phyloP scores from a whole-genome alignment of 441 rosid species.

The Bruguiera hainesii region DNA sequence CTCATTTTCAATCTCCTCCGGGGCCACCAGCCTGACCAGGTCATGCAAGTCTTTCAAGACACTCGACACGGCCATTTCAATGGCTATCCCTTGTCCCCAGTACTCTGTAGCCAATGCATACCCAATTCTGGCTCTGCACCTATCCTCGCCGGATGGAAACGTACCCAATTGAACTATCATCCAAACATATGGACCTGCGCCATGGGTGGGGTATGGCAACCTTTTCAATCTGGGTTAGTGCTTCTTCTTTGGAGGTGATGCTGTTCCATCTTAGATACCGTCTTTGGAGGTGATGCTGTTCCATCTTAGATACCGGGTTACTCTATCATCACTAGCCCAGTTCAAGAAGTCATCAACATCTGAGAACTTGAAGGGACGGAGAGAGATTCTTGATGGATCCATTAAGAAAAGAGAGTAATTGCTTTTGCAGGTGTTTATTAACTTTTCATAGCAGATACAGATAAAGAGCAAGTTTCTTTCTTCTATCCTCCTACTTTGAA shows the following conservation, averaged over 20 bases:
- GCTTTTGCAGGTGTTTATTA: no score
- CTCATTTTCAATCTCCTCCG: slow-evolving; percentile 43
- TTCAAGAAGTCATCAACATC: slow-evolving; percentile 44
- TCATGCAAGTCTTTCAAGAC: slow-evolving; percentile 31
- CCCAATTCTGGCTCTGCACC: slow-evolving; percentile 31
- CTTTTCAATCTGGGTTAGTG: slow-evolving; percentile 22
- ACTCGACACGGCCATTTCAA: slow-evolving; percentile 29
- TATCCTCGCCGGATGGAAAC: slow-evolving; percentile 31
- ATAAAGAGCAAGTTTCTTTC: no score
- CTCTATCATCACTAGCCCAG: slow-evolving; percentile 37
- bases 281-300: slow-evolving; percentile 29
- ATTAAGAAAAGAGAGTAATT: slow-evolving; percentile 6
- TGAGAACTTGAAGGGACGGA: slow-evolving; percentile 39
- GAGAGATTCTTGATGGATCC: slow-evolving; percentile 40
- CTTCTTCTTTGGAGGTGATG: slow-evolving; percentile 35
- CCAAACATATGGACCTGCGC: slow-evolving; percentile 45
- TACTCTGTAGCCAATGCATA: slow-evolving; percentile 33
- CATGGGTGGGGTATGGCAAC: slow-evolving; percentile 38
- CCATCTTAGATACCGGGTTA: slow-evolving; percentile 41
- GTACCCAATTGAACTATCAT: slow-evolving; percentile 38
- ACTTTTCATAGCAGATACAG: no score
- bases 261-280: slow-evolving; percentile 37
- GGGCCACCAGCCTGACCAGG: slow-evolving; percentile 53
- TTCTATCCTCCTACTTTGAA: no score
- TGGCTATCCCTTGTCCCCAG: slow-evolving; percentile 40